Evolutionary conservation across 257 asterid genomes (phyloP), one percentile per base, ranked within the genome.

Genomic region (Gentiana straminea): DNA sequence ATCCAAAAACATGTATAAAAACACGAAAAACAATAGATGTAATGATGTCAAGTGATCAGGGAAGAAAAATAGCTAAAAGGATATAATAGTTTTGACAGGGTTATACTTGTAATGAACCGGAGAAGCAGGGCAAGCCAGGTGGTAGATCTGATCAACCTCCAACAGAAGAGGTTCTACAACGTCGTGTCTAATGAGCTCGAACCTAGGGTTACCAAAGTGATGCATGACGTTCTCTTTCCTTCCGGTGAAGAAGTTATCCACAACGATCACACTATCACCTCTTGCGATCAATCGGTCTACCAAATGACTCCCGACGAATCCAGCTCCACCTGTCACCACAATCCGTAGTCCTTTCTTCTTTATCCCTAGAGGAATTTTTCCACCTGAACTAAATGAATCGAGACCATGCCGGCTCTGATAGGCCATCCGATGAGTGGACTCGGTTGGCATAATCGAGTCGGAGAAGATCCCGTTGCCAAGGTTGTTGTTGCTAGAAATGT

Each of bases 141-240:
- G 98, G 61, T 91, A 91, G 97, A 91, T 91, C 94, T 91, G 97
- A 70, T 91, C 98, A 5, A 91, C 98, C 60, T 91, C 98, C 36
- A 91, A 38, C 50, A 91, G 63, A 33, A 91, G 83, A 0, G 97
- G 95, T 70, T 91, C 97, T 2, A 91, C 98, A 74, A 91, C 98
- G 81, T 91, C 98, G 78, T 91, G 98, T 64, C 98, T 79, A 43
- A 91, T 91, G 51, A 91, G 81, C 62, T 91, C 97, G 53, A 91
- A 91, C 65, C 95, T 79, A 2, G 95, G 84, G 52, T 91, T 87
- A 9, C 86, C 81, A 33, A 91, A 83, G 67, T 91, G 98, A 63
- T 91, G 98, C 61, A 68, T 82, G 61, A 91, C 90, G 68, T 91
- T 91, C 60, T 91, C 97, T 56, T 91, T 91, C 43, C 94, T 70